phyloP scores from a whole-genome alignment of 495 filamentous ascomycete genomes.

The Penicillium cataractarum region DNA sequence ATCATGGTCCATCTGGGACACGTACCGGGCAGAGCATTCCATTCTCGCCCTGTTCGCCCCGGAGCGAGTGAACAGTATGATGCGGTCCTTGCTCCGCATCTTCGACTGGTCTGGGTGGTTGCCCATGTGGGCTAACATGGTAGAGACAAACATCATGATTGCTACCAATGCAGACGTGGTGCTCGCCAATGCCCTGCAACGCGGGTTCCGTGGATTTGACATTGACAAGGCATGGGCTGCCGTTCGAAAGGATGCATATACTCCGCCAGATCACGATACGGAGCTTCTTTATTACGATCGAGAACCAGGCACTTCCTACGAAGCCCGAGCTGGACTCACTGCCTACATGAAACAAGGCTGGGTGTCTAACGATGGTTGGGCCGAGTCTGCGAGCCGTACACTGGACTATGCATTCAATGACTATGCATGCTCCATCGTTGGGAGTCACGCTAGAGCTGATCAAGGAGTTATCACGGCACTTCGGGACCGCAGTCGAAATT shows the following conservation, averaged over 20 bases:
- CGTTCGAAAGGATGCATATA: constrained; percentile 31
- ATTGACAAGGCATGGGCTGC: constrained; percentile 28
- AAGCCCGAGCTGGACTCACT: constrained; percentile 30
- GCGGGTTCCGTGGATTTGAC: constrained; percentile 30
- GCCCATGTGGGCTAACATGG: constrained; percentile 34
- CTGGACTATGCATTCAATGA: constrained; percentile 36
- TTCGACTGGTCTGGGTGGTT: constrained; percentile 35
- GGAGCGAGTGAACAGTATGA: constrained; percentile 34
- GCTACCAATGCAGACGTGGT: constrained; percentile 35
- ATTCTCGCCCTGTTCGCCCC: constrained; percentile 30
- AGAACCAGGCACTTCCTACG: constrained; percentile 28
- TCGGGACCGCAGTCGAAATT: constrained; percentile 24
- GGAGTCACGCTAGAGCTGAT: constrained; percentile 18
- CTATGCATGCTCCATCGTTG: constrained; percentile 31
- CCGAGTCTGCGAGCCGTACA: constrained; percentile 32
- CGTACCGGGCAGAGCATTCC: constrained; percentile 33
- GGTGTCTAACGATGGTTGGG: constrained; percentile 34
- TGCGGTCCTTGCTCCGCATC: constrained; percentile 31
- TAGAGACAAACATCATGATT: constrained; percentile 38
- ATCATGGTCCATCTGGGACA: constrained; percentile 39
- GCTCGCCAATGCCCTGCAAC: constrained; percentile 30
- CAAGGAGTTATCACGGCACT: constrained; percentile 12
- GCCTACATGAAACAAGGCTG: constrained; percentile 33
- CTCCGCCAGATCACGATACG: constrained; percentile 26
- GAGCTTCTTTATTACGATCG: constrained; percentile 33